These are phyloP conservation scores for Backusella circina DNA, from an alignment of 192 early-diverging fungal species.

Conservation along the genomic window DNA sequence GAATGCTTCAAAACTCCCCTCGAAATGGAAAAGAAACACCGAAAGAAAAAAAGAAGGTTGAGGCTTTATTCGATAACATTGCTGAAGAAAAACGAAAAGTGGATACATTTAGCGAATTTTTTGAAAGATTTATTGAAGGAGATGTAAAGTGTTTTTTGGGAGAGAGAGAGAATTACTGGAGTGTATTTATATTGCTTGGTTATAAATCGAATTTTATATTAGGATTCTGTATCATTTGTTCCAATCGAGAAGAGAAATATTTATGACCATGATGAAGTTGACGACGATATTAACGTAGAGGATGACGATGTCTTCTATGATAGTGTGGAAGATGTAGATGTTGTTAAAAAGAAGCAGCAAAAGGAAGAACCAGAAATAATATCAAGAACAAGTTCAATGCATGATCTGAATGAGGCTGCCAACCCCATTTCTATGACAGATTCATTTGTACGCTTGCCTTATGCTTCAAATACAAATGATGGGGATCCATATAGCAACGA, in stretches of 20 bases:
- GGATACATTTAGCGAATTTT: conserved; percentile 7
- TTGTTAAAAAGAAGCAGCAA: background rate
- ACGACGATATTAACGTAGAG: background rate
- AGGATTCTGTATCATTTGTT: background rate
- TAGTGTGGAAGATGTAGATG: conserved; percentile 20
- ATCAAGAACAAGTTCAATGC: conserved; percentile 20
- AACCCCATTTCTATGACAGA: conserved; percentile 39
- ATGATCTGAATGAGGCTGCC: conserved; percentile 24
- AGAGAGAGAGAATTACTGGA: background rate
- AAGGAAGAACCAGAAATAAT: background rate
- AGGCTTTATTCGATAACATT: background rate
- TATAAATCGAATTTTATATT: background rate
- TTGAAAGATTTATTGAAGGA: conserved; percentile 10
- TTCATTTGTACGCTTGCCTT: conserved; percentile 50
- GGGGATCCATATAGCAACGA: conserved; percentile 17
- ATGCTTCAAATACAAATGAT: conserved; percentile 40
- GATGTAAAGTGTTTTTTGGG: background rate
- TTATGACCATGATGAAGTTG: background rate
- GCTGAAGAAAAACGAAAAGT: background rate
- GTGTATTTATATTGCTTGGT: background rate
- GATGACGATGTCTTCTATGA: conserved; percentile 20
- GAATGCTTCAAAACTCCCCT: conserved; percentile 21
- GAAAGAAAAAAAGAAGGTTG: background rate
- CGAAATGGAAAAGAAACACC: background rate
- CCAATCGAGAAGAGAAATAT: background rate